Evolutionary conservation across 2,329 filamentous ascomycete species (phyloP).

Genomic region (Pyricularia pennisetigena): DNA sequence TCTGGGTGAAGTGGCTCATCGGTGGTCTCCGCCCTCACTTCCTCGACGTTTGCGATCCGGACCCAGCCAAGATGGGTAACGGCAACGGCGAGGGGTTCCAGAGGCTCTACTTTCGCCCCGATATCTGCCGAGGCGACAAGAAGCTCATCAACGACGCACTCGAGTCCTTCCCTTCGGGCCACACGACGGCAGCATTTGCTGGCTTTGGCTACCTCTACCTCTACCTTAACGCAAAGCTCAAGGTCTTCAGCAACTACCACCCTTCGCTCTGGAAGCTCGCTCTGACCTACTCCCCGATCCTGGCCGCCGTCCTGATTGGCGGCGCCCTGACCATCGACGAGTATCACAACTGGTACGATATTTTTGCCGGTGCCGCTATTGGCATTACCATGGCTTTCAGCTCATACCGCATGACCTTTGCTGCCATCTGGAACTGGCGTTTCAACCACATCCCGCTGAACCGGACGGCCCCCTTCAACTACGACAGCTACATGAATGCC

Average conservation of each 20-base stretch:
- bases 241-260: slow-evolving; percentile 64
- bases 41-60: slow-evolving; percentile 57
- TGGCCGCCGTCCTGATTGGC: slow-evolving; percentile 58
- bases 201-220: slow-evolving; percentile 62
- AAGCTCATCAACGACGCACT: slow-evolving; percentile 58
- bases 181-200: slow-evolving; percentile 64
- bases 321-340: slow-evolving; percentile 63
- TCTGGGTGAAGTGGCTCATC: slow-evolving; percentile 67
- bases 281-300: slow-evolving; percentile 52
- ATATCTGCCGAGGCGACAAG: slow-evolving; percentile 58
- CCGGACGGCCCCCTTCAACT: slow-evolving; percentile 22
- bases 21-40: slow-evolving; percentile 66
- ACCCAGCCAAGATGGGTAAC: slow-evolving; percentile 29
- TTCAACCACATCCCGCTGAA: slow-evolving; percentile 57
- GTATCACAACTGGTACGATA: slow-evolving; percentile 68
- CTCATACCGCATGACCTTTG: slow-evolving; percentile 57
- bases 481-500: slow-evolving; percentile 3
- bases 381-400: slow-evolving; percentile 53
- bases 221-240: slow-evolving; percentile 71
- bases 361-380: slow-evolving; percentile 53
- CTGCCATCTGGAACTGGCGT: slow-evolving; percentile 59
- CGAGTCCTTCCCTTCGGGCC: slow-evolving; percentile 64
- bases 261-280: slow-evolving; percentile 66
- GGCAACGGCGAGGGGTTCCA: slow-evolving; percentile 34
- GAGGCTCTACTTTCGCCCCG: slow-evolving; percentile 56